Conservation (phyloP, 768 basidiomycete genomes). For the Tremella fuciformis region DNA sequence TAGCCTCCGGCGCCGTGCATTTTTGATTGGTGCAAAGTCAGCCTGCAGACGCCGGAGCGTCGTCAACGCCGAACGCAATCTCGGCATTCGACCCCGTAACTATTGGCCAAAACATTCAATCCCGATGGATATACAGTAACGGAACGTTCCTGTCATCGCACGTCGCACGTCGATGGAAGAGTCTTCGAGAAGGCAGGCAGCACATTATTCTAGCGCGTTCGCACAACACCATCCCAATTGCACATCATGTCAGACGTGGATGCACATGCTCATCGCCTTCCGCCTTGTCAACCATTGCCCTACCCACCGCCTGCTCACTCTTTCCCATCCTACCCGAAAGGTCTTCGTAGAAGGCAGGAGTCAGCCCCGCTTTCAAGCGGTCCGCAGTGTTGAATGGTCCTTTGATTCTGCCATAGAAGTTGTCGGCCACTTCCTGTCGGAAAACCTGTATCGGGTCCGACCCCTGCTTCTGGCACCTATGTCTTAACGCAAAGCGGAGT, state of each 20-base stretch:
- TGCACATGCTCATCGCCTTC: conserved; percentile 34
- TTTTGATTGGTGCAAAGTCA: too few relatives aligned
- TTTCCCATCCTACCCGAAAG: conserved; percentile 56
- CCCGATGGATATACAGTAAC: too few relatives aligned
- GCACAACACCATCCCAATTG: too few relatives aligned
- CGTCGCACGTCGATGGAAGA: too few relatives aligned
- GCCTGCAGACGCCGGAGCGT: too few relatives aligned
- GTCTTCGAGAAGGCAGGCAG: too few relatives aligned
- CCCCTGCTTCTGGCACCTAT: conserved; percentile 24
- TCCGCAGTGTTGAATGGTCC: conserved; percentile 80
- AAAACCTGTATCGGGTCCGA: conserved; percentile 66
- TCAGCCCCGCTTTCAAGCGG: conserved; percentile 68
- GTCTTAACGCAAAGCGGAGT: not conserved
- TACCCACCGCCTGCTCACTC: not conserved
- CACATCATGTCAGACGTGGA: conserved; percentile 19
- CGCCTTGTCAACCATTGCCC: not conserved
- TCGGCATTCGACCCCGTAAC: too few relatives aligned
- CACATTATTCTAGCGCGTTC: too few relatives aligned
- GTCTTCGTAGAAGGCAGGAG: conserved; percentile 67
- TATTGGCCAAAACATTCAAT: too few relatives aligned
- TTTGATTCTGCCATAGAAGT: conserved; percentile 64
- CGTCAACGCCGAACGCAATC: too few relatives aligned
- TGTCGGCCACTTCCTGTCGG: conserved; percentile 65
- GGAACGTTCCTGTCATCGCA: too few relatives aligned
- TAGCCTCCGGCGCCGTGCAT: too few relatives aligned